Percentiles rank a stretch among this genome's conserved stretches.
These are phyloP conservation scores for Castanospermum australe DNA, from an alignment of 306 rosid species.

Conservation along the genomic window DNA sequence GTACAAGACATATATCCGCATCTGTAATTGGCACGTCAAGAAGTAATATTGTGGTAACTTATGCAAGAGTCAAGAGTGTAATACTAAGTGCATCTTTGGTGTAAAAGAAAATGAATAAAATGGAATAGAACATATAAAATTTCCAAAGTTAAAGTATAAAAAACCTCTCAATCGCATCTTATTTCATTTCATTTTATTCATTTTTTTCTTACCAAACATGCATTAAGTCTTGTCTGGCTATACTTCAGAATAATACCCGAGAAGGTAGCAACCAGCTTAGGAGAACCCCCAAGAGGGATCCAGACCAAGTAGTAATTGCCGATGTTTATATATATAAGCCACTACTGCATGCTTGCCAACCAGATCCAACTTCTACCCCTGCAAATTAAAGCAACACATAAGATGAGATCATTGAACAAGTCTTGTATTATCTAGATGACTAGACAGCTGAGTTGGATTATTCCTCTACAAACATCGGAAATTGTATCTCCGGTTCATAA, in stretches of 20 bases:
- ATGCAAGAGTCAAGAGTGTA: background rate
- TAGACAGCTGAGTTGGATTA: too few relatives aligned
- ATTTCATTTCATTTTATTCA: too few relatives aligned
- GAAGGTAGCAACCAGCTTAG: slow-evolving; percentile 54
- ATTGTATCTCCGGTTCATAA: background rate
- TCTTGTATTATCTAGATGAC: too few relatives aligned
- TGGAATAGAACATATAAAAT: too few relatives aligned
- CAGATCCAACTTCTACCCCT: slow-evolving; percentile 76
- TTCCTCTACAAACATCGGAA: slow-evolving; percentile 17
- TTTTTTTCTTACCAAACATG: too few relatives aligned
- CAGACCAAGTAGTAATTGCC: slow-evolving; percentile 61
- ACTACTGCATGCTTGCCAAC: slow-evolving; percentile 60
- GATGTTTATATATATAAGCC: slow-evolving; percentile 58
- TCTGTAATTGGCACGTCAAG: background rate
- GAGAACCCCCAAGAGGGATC: slow-evolving; percentile 52
- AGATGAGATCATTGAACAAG: too few relatives aligned
- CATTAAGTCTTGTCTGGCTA: background rate
- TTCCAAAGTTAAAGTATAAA: too few relatives aligned
- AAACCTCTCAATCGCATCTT: too few relatives aligned
- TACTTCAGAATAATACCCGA: slow-evolving; percentile 46
- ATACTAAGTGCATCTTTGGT: too few relatives aligned
- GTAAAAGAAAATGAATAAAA: too few relatives aligned
- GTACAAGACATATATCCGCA: background rate
- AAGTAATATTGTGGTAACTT: background rate
- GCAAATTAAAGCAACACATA: too few relatives aligned